phyloP scores from a whole-genome alignment of 208 protist genomes.

The Trypanosoma avium region DNA sequence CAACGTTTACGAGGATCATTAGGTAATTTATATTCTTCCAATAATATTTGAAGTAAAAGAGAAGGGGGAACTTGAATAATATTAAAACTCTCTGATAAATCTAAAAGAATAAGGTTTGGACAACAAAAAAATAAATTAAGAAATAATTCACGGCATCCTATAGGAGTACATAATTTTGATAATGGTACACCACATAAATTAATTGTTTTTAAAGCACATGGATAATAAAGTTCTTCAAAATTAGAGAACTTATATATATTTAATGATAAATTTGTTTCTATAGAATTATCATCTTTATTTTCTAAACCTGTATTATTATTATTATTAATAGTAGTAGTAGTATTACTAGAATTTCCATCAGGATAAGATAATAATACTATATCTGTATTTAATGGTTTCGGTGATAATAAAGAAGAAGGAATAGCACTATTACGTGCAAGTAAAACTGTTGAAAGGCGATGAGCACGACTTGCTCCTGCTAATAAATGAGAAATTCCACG shows the following conservation, averaged over 20 bases:
- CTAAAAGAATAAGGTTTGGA: slow-evolving; percentile 39
- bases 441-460: slow-evolving; percentile 44
- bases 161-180: slow-evolving; percentile 50
- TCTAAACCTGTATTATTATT: no score
- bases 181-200: slow-evolving; percentile 57
- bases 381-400: slow-evolving; percentile 4
- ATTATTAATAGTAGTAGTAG: no score
- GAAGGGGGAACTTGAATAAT: slow-evolving; percentile 30
- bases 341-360: no score
- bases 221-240: slow-evolving; percentile 36
- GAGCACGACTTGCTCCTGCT: slow-evolving; percentile 54
- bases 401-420: slow-evolving; percentile 28
- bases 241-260: slow-evolving; percentile 31
- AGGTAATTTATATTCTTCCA: slow-evolving; percentile 6
- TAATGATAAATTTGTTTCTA: slow-evolving; percentile 14
- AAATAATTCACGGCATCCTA: slow-evolving; percentile 68
- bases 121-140: slow-evolving; percentile 78
- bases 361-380: neutral
- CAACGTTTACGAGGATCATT: slow-evolving; percentile 15
- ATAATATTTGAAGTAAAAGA: slow-evolving; percentile 30
- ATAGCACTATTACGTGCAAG: slow-evolving; percentile 46
- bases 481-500: slow-evolving; percentile 70
- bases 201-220: slow-evolving; percentile 39
- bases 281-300: neutral
- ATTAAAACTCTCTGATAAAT: slow-evolving; percentile 67